A percentile compares a stretch with the other conserved stretches of the same genome.
These are phyloP conservation scores for Falciphora oryzae DNA, from an alignment of 2,329 filamentous ascomycete genomes.

Conservation along the genomic window DNA sequence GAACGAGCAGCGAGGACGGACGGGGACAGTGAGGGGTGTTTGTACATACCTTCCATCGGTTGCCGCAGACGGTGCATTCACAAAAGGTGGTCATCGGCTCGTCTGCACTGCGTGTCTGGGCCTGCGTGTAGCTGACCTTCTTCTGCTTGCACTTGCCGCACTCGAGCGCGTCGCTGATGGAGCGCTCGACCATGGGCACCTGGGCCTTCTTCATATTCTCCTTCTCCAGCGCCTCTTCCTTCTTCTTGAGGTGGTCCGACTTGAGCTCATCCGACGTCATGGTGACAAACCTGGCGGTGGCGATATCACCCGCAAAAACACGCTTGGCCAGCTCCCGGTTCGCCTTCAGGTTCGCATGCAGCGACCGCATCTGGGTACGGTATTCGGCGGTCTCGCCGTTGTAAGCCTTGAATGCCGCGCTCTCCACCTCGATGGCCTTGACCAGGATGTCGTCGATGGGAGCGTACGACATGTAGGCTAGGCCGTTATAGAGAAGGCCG, in stretches of 20 bases:
- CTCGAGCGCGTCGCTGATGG: constrained; percentile 78
- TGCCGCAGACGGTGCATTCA: constrained; percentile 63
- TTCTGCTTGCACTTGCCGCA: constrained; percentile 91
- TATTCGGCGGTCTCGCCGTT: constrained; percentile 71
- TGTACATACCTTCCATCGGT: constrained; percentile 62
- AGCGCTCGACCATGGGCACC: constrained; percentile 87
- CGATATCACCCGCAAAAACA: constrained; percentile 70
- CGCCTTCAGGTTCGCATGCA: constrained; percentile 91
- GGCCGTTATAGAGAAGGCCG: constrained; percentile 87
- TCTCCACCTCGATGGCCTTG: constrained; percentile 75
- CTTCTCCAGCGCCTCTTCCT: constrained; percentile 70
- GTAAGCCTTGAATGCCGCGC: constrained; percentile 64
- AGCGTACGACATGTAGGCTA: constrained; percentile 66
- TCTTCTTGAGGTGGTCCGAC: constrained; percentile 71
- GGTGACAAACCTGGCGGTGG: constrained; percentile 66
- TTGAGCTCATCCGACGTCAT: constrained; percentile 93
- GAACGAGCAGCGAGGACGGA: background rate
- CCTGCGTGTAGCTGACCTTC: constrained; percentile 93
- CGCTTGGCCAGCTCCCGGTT: constrained; percentile 72
- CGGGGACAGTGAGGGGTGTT: background rate
- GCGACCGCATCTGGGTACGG: constrained; percentile 80
- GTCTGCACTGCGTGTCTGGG: constrained; percentile 91
- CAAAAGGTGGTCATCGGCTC: constrained; percentile 83
- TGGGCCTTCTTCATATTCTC: constrained; percentile 98
- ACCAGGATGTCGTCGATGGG: constrained; percentile 66